Evolutionary conservation across 23 red algal genomes (phyloP).

Genomic region (Agarophyton chilense): DNA sequence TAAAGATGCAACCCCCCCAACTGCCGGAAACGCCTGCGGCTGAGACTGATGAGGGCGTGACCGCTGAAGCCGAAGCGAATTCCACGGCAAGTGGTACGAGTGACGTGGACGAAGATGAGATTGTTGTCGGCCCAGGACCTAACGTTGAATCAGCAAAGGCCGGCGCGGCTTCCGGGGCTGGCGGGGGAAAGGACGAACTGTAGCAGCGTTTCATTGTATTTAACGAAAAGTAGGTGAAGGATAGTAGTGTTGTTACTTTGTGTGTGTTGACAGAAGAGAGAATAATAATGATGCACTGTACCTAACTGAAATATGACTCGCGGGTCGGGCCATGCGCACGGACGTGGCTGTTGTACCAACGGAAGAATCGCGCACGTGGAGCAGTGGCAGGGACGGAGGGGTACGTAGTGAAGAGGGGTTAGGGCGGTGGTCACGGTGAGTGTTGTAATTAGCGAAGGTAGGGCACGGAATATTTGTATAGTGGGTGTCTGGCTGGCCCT

Average conservation of each 20-base stretch:
- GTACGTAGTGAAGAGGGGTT: no score
- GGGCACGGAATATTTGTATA: no score
- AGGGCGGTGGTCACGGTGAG: no score
- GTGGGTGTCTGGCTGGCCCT: no score
- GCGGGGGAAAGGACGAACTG: slow-evolving; percentile 53
- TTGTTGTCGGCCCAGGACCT: slow-evolving; percentile 9
- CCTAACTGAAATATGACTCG: background rate
- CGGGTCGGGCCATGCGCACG: background rate
- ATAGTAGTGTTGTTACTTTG: background rate
- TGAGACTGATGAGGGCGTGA: background rate
- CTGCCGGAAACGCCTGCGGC: background rate
- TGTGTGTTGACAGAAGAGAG: background rate
- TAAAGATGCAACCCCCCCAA: slow-evolving; percentile 39
- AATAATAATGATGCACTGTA: background rate
- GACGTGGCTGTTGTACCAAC: background rate
- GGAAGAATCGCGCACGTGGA: no score
- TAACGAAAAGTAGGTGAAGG: background rate
- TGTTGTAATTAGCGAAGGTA: no score
- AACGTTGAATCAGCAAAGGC: background rate
- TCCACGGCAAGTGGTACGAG: background rate
- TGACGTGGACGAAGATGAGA: background rate
- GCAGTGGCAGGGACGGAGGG: no score
- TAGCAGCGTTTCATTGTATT: background rate
- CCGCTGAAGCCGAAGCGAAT: background rate
- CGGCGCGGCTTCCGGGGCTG: slow-evolving; percentile 16